Conservation (phyloP, 75 land plant species). For the Isoetes taiwanensis region DNA sequence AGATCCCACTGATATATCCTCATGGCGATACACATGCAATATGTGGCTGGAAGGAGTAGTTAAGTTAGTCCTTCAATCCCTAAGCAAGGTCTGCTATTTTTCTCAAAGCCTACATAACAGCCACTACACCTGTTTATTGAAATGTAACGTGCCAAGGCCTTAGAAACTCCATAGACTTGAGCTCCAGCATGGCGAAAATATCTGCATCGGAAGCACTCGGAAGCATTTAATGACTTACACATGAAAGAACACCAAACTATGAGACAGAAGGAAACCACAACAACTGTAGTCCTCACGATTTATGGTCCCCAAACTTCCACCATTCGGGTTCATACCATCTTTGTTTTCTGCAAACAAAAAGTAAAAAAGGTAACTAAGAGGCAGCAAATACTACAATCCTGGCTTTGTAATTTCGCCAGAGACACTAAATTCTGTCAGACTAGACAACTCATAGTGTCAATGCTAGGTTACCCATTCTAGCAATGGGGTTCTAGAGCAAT, state of each 20-base stretch:
- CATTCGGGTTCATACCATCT: slow-evolving; percentile 98
- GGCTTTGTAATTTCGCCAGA: too few relatives aligned
- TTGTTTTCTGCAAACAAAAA: slow-evolving; percentile 63
- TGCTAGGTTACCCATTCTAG: too few relatives aligned
- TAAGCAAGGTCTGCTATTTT: not conserved
- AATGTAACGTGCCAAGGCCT: slow-evolving; percentile 70
- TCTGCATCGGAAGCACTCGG: slow-evolving; percentile 18
- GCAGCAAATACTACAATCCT: too few relatives aligned
- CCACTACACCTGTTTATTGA: slow-evolving; percentile 65
- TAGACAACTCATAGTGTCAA: too few relatives aligned
- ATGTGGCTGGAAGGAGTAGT: slow-evolving; percentile 28
- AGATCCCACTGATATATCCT: slow-evolving; percentile 81
- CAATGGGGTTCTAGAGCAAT: too few relatives aligned
- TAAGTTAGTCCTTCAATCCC: not conserved
- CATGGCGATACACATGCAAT: slow-evolving; percentile 84
- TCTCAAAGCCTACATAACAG: not conserved
- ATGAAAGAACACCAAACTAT: not conserved
- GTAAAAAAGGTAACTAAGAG: too few relatives aligned
- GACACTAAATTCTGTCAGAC: too few relatives aligned
- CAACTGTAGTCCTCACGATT: slow-evolving; percentile 42
- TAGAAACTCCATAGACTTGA: slow-evolving; percentile 58
- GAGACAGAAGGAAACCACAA: not conserved
- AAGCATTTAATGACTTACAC: not conserved
- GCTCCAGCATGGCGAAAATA: slow-evolving; percentile 91
- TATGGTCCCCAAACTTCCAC: slow-evolving; percentile 99